These are phyloP conservation scores for Filosporella fistucella DNA, from an alignment of 495 filamentous ascomycete genomes.

Conservation along the genomic window DNA sequence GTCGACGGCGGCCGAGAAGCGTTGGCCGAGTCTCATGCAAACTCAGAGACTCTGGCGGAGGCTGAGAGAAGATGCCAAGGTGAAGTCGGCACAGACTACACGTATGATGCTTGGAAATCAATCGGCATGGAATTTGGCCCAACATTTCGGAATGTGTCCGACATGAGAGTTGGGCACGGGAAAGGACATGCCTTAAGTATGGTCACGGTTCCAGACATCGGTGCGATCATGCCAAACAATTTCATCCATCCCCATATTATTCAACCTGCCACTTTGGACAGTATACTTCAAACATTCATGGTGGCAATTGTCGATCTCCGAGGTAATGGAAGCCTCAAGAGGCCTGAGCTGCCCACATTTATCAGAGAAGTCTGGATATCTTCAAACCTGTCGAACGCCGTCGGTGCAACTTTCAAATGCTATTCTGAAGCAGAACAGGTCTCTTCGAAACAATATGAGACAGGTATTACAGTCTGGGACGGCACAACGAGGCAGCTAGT, in stretches of 20 bases:
- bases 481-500: neutral
- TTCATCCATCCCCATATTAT: constrained; percentile 36
- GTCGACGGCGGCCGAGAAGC: neutral
- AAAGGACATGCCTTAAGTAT: constrained; percentile 17
- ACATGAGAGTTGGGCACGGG: neutral
- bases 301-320: neutral
- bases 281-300: neutral
- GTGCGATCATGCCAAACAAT: constrained; percentile 32
- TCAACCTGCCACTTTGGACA: constrained; percentile 41
- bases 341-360: neutral
- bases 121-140: neutral
- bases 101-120: neutral
- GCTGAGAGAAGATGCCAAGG: neutral
- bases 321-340: no score
- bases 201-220: constrained; percentile 33
- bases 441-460: neutral
- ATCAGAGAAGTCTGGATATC: neutral
- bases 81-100: neutral
- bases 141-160: neutral
- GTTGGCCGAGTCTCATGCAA: neutral
- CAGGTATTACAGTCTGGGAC: neutral
- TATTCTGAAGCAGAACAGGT: neutral
- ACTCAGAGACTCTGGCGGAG: no score
- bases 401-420: neutral
- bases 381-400: neutral